These are phyloP conservation scores for Poronia punctata DNA, from an alignment of 495 filamentous ascomycete species.

Conservation along the genomic window DNA sequence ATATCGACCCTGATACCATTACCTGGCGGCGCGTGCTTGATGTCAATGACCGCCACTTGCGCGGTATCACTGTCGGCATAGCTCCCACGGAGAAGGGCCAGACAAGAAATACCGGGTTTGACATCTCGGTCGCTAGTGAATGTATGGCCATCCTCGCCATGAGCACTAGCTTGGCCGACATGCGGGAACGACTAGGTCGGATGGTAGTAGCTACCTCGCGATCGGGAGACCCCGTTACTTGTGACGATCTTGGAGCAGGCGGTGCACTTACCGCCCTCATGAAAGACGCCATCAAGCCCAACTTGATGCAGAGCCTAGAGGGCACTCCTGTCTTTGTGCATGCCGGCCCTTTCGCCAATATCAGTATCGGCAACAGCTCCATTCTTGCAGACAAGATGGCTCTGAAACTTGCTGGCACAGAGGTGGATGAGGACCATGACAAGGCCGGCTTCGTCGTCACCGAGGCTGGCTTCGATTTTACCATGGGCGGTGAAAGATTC, in stretches of 20 bases:
- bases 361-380: conserved; percentile 92
- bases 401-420: conserved; percentile 90
- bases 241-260: conserved; percentile 88
- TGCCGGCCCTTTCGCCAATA: conserved; percentile 95
- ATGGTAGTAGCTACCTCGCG: conserved; percentile 94
- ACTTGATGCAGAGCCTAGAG: conserved; percentile 96
- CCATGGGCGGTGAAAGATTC: conserved; percentile 98
- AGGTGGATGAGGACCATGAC: conserved; percentile 82
- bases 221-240: conserved; percentile 85
- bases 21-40: conserved; percentile 95
- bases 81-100: conserved; percentile 86
- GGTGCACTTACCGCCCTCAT: conserved; percentile 91
- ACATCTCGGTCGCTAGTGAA: conserved; percentile 95
- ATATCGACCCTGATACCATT: conserved; percentile 94
- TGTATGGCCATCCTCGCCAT: conserved; percentile 97
- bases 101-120: conserved; percentile 81
- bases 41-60: conserved; percentile 91
- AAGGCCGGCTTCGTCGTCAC: conserved; percentile 95
- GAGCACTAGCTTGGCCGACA: conserved; percentile 77
- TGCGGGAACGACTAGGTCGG: conserved; percentile 87
- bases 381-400: conserved; percentile 93
- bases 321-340: conserved; percentile 97
- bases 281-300: conserved; percentile 98
- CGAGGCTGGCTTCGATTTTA: conserved; percentile 98
- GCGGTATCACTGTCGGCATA: conserved; percentile 78